Base-by-base conservation (phyloP, 1,284 basidiomycete species). In the Rhodotorula sp. region DNA sequence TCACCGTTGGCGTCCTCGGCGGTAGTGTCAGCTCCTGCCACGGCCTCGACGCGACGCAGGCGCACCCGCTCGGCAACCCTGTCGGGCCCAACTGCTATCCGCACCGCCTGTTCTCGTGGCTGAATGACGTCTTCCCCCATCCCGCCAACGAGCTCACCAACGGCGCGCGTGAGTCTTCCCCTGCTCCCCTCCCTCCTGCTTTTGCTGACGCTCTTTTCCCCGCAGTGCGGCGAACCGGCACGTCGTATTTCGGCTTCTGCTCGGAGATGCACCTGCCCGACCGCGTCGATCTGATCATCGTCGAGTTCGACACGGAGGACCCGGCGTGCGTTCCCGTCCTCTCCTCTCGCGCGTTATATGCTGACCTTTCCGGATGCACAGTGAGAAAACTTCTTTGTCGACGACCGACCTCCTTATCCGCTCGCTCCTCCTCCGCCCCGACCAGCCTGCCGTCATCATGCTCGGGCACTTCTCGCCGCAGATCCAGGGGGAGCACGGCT, bases 11-110 rank as follows among this genome's bases (percentile, higher is more conserved):
- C 78, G 87, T 97, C 50, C 81, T 97, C 39, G 94, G 94, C 61
- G 92, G 94, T 68, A 94, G 91, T 90, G 92, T 97, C 41, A 93
- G 92, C 64, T 88, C 92, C 25, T 97, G 95, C 81, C 92, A 95
- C 81, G 94, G 95, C 46, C 90, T 94, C 3, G 94, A 94, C 22
- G 91, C 79, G 41, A 80, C 79, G 17, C 75, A 76, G 50, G 80
- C 79, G 10, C 80, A 81, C 69, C 80, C 80, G 29, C 67, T 80
- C 8, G 80, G 95, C 77, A 91, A 96, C 81, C 93, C 92, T 8
- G 85, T 97, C 67, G 88, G 92, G 0, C 86, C 91, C 0, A 84
- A 84, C 75, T 96, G 94, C 82, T 97, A 95, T 81, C 94, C 94
- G 2, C 88, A 91, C 51, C 87, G 87, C 54, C 91, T 97, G 83